These are phyloP conservation scores for Heliophila coronopifolia DNA, from an alignment of 441 rosid genomes.

Conservation along the genomic window DNA sequence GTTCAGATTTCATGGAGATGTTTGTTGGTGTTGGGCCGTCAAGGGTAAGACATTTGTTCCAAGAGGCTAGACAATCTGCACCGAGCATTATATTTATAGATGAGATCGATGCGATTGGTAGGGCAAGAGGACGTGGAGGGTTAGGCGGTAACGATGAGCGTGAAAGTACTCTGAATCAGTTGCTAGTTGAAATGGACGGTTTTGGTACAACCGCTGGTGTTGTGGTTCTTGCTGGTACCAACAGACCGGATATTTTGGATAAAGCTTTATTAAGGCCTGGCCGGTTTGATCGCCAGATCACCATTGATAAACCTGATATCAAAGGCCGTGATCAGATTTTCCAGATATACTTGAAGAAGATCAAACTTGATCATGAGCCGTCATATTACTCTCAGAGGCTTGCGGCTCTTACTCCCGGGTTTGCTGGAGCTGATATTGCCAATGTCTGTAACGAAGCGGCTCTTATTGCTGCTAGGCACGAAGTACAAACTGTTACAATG, in stretches of 20 bases:
- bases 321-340: slow-evolving; percentile 76
- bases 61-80: slow-evolving; percentile 64
- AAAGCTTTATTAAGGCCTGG: slow-evolving; percentile 70
- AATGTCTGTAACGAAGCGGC: slow-evolving; percentile 77
- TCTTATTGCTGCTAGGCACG: slow-evolving; percentile 59
- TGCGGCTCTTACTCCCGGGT: slow-evolving; percentile 73
- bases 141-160: slow-evolving; percentile 69
- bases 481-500: slow-evolving; percentile 41
- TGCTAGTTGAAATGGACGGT: slow-evolving; percentile 73
- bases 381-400: slow-evolving; percentile 62
- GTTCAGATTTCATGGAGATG: slow-evolving; percentile 85
- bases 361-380: slow-evolving; percentile 58
- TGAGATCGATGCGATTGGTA: slow-evolving; percentile 74
- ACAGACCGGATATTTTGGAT: slow-evolving; percentile 74
- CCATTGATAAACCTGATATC: slow-evolving; percentile 70
- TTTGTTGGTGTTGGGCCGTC: slow-evolving; percentile 84
- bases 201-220: slow-evolving; percentile 70
- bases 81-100: slow-evolving; percentile 69
- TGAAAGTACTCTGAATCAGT: slow-evolving; percentile 63
- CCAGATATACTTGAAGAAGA: slow-evolving; percentile 49
- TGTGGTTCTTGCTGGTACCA: slow-evolving; percentile 73
- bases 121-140: slow-evolving; percentile 78
- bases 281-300: slow-evolving; percentile 63
- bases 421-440: slow-evolving; percentile 78
- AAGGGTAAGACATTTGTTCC: slow-evolving; percentile 68